These are phyloP conservation scores for Sphagnum magellanicum DNA, from an alignment of 228 moss, liverwort and hornwort genomes.

Conservation along the genomic window DNA sequence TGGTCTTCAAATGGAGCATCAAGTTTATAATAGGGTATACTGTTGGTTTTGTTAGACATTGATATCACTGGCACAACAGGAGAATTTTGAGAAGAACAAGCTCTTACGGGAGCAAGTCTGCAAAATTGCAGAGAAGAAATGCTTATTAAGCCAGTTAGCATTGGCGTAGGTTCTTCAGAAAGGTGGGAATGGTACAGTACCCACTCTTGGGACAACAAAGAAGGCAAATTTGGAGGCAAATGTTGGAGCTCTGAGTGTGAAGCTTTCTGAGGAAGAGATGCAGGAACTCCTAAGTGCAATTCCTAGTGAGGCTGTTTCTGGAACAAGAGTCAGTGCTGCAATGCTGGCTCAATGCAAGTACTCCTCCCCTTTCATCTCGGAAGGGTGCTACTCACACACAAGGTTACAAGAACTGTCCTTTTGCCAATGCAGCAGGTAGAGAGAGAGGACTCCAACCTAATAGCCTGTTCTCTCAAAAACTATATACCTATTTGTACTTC, in stretches of 20 bases:
- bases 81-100: constrained; percentile 56
- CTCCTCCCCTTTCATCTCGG: too few species aligned
- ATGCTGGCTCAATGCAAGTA: too few species aligned
- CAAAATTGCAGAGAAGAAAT: constrained; percentile 51
- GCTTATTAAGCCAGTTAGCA: constrained; percentile 61
- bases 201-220: constrained; percentile 47
- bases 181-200: constrained; percentile 20
- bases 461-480: too few species aligned
- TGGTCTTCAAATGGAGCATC: too few species aligned
- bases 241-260: constrained; percentile 22
- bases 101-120: constrained; percentile 32
- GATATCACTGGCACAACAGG: constrained; percentile 20
- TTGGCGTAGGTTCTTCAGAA: constrained; percentile 46
- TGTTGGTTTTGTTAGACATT: background rate
- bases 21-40: too few species aligned
- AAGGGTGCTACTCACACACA: too few species aligned
- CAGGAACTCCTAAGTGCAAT: constrained; percentile 35
- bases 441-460: too few species aligned
- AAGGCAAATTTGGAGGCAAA: constrained; percentile 36
- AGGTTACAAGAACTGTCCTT: too few species aligned
- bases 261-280: constrained; percentile 24
- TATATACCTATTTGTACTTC: too few species aligned
- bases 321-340: constrained; percentile 1
- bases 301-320: constrained; percentile 20
- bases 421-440: too few species aligned